These are phyloP conservation scores for Podila horticola DNA, from an alignment of 192 early-diverging fungal genomes.

Conservation along the genomic window DNA sequence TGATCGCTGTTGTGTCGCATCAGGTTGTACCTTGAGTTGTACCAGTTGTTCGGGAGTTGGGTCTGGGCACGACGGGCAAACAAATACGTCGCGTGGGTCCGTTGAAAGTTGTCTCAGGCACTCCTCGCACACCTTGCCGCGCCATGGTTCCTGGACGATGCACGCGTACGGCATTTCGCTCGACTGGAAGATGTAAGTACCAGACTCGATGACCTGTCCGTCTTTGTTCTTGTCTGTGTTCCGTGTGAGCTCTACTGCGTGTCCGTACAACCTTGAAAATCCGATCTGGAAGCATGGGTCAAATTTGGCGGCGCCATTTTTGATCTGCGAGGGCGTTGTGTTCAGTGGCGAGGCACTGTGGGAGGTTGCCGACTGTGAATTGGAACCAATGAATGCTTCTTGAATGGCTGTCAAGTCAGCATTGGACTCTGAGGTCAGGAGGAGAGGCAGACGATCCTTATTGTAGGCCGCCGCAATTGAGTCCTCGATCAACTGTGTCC, in stretches of 20 bases:
- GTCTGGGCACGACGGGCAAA: slow-evolving; percentile 7
- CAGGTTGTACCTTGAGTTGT: background rate
- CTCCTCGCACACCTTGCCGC: slow-evolving; percentile 34
- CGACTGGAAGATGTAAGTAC: slow-evolving; percentile 19
- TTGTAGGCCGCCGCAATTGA: background rate
- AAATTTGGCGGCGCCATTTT: background rate
- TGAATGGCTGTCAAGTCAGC: background rate
- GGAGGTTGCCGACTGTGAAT: background rate
- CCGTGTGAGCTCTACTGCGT: slow-evolving; percentile 14
- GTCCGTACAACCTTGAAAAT: slow-evolving; percentile 25
- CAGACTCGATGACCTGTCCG: slow-evolving; percentile 15
- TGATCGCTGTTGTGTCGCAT: background rate
- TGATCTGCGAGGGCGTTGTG: background rate
- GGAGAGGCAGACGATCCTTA: background rate
- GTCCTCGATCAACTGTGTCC: background rate
- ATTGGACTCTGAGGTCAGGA: background rate
- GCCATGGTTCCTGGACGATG: slow-evolving; percentile 27
- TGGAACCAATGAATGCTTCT: background rate
- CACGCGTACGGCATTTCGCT: slow-evolving; percentile 42
- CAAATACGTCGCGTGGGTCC: background rate
- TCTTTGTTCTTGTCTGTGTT: background rate
- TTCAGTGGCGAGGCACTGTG: background rate
- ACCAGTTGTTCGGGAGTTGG: background rate
- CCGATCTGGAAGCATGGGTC: slow-evolving; percentile 28
- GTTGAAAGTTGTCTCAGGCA: slow-evolving; percentile 14